phyloP scores from a whole-genome alignment of 2,329 filamentous ascomycete species.

The Talaromyces sp. region DNA sequence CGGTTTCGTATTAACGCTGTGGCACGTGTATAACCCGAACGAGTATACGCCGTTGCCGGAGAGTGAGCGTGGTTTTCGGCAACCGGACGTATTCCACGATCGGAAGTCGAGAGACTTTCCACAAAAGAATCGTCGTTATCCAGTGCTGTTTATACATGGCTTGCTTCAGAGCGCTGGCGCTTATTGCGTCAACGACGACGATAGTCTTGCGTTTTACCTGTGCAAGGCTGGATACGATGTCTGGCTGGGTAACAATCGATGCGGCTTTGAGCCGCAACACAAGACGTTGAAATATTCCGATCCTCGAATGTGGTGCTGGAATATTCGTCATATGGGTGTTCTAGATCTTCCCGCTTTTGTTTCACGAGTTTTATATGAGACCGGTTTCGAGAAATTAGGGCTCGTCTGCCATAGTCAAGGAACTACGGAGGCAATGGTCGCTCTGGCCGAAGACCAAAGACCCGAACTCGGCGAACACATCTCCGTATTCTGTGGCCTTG shows the following conservation, averaged over 20 bases:
- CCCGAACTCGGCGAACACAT: slow-evolving; percentile 79
- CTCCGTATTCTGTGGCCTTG: slow-evolving; percentile 84
- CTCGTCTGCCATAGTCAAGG: slow-evolving; percentile 87
- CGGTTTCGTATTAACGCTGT: slow-evolving; percentile 82
- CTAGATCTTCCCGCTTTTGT: slow-evolving; percentile 80
- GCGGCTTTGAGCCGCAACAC: slow-evolving; percentile 77
- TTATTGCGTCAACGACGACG: slow-evolving; percentile 85
- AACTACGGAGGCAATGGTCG: slow-evolving; percentile 82
- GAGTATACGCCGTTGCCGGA: slow-evolving; percentile 60
- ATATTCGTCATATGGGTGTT: slow-evolving; percentile 88
- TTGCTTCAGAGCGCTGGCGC: slow-evolving; percentile 83
- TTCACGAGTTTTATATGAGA: slow-evolving; percentile 74
- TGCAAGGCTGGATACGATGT: slow-evolving; percentile 92
- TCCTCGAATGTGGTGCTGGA: slow-evolving; percentile 95
- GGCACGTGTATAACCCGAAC: slow-evolving; percentile 82
- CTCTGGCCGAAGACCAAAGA: slow-evolving; percentile 82
- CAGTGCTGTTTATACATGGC: slow-evolving; percentile 82
- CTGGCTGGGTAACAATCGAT: slow-evolving; percentile 92
- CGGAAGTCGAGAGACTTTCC: slow-evolving; percentile 28
- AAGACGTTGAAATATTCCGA: slow-evolving; percentile 66
- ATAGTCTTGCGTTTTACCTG: slow-evolving; percentile 85
- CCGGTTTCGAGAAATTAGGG: slow-evolving; percentile 75
- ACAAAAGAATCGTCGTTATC: slow-evolving; percentile 52
- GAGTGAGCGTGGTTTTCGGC: slow-evolving; percentile 44
- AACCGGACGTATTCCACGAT: slow-evolving; percentile 60